Conservation (phyloP, 2,329 filamentous ascomycete genomes). For the Calonectria pseudoreteaudii region DNA sequence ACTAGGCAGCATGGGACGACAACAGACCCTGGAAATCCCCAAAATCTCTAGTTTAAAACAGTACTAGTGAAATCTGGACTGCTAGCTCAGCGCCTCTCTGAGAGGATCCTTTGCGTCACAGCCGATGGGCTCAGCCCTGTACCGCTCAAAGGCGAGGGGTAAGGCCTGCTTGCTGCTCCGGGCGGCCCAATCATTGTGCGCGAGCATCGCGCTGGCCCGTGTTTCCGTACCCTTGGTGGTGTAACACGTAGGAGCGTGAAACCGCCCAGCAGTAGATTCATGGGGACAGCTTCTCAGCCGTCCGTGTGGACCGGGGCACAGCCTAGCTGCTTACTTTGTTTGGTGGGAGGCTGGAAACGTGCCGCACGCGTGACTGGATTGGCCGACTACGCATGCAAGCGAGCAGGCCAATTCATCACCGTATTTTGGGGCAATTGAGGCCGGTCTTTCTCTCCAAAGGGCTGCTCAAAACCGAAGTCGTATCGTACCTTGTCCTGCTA, state of each 20-base stretch:
- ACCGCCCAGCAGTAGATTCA: neutral
- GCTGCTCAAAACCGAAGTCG: neutral
- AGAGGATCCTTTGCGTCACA: neutral
- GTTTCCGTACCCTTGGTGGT: neutral
- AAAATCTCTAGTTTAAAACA: neutral
- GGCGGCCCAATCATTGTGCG: neutral
- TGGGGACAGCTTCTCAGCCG: neutral
- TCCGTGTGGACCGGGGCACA: neutral
- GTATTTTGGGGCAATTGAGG: neutral
- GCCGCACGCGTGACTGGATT: neutral
- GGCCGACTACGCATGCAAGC: too few species aligned
- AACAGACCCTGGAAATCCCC: neutral
- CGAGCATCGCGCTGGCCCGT: neutral
- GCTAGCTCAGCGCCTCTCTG: neutral
- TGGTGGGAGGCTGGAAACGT: neutral
- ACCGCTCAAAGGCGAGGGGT: neutral
- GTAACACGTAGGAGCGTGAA: neutral
- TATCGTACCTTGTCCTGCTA: neutral
- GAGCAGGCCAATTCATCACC: neutral
- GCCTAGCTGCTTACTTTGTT: conserved; percentile 8
- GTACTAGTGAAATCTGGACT: neutral
- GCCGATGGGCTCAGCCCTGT: neutral
- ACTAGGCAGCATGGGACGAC: conserved; percentile 1
- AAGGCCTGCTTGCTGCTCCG: neutral
- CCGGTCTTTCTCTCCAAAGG: neutral